These are phyloP conservation scores for Penicillium sumatraense DNA, from an alignment of 2,329 filamentous ascomycete species.

Conservation along the genomic window DNA sequence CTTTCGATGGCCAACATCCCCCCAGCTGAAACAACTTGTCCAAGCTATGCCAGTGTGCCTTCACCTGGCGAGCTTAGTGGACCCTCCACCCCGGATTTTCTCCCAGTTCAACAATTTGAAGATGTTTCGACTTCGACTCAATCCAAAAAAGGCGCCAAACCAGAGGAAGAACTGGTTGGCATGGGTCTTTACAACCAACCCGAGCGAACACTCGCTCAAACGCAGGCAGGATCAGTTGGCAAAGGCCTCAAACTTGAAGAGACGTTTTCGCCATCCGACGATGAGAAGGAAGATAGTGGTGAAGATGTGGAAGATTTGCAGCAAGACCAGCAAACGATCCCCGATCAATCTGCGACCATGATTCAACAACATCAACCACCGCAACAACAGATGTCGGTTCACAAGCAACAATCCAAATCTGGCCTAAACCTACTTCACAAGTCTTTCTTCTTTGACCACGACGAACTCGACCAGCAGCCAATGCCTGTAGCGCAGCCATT, in stretches of 20 bases:
- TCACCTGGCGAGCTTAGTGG: conserved; percentile 40
- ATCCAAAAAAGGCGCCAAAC: conserved; percentile 59
- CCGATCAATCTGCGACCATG: conserved; percentile 7
- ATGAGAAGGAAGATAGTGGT: conserved; percentile 61
- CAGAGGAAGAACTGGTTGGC: conserved; percentile 53
- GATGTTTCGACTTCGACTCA: conserved; percentile 30
- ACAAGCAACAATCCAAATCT: conserved; percentile 28
- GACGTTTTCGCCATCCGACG: conserved; percentile 70
- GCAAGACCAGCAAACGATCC: conserved; percentile 11
- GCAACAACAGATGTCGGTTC: conserved; percentile 6
- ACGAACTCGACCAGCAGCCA: conserved; percentile 29
- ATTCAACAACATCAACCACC: conserved; percentile 10
- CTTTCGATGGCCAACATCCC: conserved; percentile 39
- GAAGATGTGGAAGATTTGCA: conserved; percentile 52
- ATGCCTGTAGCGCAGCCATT: conserved; percentile 31
- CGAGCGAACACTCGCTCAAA: conserved; percentile 62
- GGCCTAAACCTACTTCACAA: conserved; percentile 33
- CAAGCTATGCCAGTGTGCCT: conserved; percentile 40
- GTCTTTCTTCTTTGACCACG: conserved; percentile 41
- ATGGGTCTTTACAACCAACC: conserved; percentile 81
- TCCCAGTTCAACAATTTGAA: conserved; percentile 42
- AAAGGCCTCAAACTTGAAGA: conserved; percentile 82
- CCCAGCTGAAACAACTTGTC: conserved; percentile 33
- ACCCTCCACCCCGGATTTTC: conserved; percentile 44
- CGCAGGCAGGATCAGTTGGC: conserved; percentile 62